Base-by-base conservation (phyloP, 148 eudicot genomes). In the Drosera capensis region DNA sequence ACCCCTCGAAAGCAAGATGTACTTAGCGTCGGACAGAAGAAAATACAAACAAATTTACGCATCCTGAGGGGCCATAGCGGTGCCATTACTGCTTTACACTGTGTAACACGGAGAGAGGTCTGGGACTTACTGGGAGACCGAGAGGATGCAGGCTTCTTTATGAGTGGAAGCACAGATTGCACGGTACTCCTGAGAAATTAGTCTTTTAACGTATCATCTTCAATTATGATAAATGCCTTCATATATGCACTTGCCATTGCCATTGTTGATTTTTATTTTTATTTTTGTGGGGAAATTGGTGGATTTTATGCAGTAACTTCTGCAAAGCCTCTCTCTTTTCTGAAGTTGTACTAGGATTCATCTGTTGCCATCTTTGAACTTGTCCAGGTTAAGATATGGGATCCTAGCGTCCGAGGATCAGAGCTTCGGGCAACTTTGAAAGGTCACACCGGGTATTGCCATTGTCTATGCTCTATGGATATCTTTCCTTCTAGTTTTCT, bases 51-150 rank as follows among this genome's bases (percentile, higher is more conserved):
- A 43, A 90, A 70, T 61, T 68, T 90, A 13, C 99, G 99, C 25
- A 55, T 75, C 40, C 94, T 90, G 36, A 78, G 95, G 71, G 95
- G 99, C 40, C 99, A 90, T 60, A 76, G 57, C 58, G 99, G 99
- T 46, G 99, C 95, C 19, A 66, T 85, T 39, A 81, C 94, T 59
- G 84, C 95, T 66, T 53, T 90, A 57, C 99, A 90, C 68, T 85
- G 94, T 68, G 99, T 90, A 34, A 78, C 95, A 45, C 73, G 72
- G 70, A 85, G 88, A 79, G 97, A 90, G 79, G 99, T 90, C 24
- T 90, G 99, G 94, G 99, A 90, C 72, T 69, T 90, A 53, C 82
- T 85, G 43, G 99, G 99, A 61, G 99, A 90, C 65, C 94, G 99
- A 63, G 99, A 90, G 63, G 99, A 90, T 85, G 95, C 99, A 26